Conservation (phyloP, 192 early-diverging fungal genomes). For the Endogone sp. region DNA sequence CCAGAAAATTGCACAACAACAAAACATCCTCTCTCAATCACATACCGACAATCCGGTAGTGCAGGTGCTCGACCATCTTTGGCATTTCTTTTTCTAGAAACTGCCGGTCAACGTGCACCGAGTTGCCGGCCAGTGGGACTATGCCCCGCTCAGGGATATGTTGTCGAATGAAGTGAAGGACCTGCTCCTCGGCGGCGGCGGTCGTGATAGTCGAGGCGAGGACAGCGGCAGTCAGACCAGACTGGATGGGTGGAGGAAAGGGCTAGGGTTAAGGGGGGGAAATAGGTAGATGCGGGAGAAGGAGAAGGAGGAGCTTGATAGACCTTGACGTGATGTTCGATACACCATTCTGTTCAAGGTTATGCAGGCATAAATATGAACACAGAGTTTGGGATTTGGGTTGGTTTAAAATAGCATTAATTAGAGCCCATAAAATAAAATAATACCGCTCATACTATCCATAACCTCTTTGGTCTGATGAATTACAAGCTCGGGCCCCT, state of each 20-base stretch:
- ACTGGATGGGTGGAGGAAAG: constrained; percentile 27
- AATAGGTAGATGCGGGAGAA: neutral
- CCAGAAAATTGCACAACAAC: neutral
- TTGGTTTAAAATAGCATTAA: too few species aligned
- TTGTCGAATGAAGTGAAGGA: constrained; percentile 70
- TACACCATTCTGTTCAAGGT: constrained; percentile 70
- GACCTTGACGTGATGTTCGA: constrained; percentile 76
- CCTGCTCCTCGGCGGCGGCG: constrained; percentile 62
- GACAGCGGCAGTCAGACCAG: constrained; percentile 77
- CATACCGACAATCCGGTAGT: constrained; percentile 73
- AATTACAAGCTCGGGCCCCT: constrained; percentile 71
- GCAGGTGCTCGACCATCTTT: constrained; percentile 63
- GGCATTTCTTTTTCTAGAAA: constrained; percentile 86
- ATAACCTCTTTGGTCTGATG: constrained; percentile 69
- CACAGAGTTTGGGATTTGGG: neutral
- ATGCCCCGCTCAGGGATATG: constrained; percentile 57
- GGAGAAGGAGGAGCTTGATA: constrained; percentile 14
- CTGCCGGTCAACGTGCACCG: constrained; percentile 86
- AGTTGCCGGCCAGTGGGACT: constrained; percentile 87
- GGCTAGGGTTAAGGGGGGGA: too few species aligned
- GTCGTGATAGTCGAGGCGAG: constrained; percentile 62
- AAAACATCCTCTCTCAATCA: too few species aligned
- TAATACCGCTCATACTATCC: constrained; percentile 71
- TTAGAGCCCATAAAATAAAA: too few species aligned
- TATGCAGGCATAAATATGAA: neutral